Evolutionary conservation across 345 rosid genomes (phyloP), one percentile per base, ranked within the genome.

Genomic region (Pelargonium nanum): DNA sequence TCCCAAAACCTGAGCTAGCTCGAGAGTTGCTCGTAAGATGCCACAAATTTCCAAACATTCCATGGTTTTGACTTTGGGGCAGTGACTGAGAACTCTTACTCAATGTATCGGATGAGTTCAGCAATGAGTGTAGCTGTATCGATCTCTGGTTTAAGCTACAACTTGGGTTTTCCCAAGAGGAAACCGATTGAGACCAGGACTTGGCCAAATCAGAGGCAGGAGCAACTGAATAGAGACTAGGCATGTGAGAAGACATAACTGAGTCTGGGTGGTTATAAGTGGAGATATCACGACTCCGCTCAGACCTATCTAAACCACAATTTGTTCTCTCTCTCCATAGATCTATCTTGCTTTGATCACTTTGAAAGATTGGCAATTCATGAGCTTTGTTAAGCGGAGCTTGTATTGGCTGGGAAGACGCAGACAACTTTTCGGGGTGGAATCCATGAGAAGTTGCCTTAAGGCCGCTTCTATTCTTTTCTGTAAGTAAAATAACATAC

Each of bases 81-180:
- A 80, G 64, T 65, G 80, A 26, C 55, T 67, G 78, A 56, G 74
- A 66, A 68, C 65, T 76, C 70, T 72, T 72, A 74, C 69, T 77
- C 70, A 66, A 64, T 53, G 82, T 58, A 32, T 78, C 80, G 26
- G 85, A 74, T 16, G 83, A 77, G 67, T 68, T 80, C 66, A 79
- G 64, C 79, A 56, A 72, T 5, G 84, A 80, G 60, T 56, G 79
- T 48, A 63, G 32, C 72, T 83, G 90, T 67, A 78, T 48, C 13
- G 85, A 59, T 70, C 65, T 85, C 78, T 82, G 90, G 76, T 61
- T 78, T 71, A 83, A 73, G 75, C 77, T 74, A 70, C 64, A 64
- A 61, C 63, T 65, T 70, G 74, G 74, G 55, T 78, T 86, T 53
- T 81, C 87, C 77, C 81, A 80, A 69, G 84, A 61, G 53, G 83